Conservation (phyloP, 371 early-diverging fungal genomes). For the Mortierella sp. region DNA sequence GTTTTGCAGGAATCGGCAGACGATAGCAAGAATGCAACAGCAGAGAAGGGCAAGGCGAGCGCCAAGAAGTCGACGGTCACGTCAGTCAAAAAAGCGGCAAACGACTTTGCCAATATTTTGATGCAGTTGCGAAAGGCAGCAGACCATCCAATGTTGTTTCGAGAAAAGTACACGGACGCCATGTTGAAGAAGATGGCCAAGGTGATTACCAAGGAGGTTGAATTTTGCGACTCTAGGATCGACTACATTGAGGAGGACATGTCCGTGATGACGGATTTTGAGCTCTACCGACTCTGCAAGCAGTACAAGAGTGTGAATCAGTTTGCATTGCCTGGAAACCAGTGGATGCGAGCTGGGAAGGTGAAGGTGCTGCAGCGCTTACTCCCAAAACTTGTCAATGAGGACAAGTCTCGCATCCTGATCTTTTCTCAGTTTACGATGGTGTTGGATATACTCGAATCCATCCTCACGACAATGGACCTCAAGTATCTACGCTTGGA, state of each 20-base stretch:
- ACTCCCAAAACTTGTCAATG: constrained; percentile 63
- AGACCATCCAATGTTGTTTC: constrained; percentile 85
- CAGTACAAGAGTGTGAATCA: constrained; percentile 66
- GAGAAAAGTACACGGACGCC: constrained; percentile 69
- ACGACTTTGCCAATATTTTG: constrained; percentile 68
- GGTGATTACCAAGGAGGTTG: constrained; percentile 67
- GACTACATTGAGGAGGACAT: constrained; percentile 88
- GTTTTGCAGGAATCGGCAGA: constrained; percentile 16
- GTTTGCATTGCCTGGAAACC: constrained; percentile 66
- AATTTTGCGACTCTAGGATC: constrained; percentile 77
- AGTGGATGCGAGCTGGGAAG: constrained; percentile 85
- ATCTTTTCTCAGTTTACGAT: constrained; percentile 88
- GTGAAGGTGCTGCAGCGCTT: constrained; percentile 68
- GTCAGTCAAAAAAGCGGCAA: constrained; percentile 13
- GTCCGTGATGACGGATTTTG: constrained; percentile 87
- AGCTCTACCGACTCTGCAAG: constrained; percentile 76
- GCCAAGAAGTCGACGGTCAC: constrained; percentile 27
- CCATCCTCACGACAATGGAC: constrained; percentile 60
- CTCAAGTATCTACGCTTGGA: constrained; percentile 69
- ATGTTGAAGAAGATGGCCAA: constrained; percentile 74
- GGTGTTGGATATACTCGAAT: constrained; percentile 70
- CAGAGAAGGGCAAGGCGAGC: constrained; percentile 8
- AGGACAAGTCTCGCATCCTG: constrained; percentile 74
- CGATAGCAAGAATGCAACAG: background rate
- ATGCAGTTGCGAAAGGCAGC: constrained; percentile 90